Base-by-base conservation (phyloP, 1,284 basidiomycete genomes). In the Tilletia horrida region DNA sequence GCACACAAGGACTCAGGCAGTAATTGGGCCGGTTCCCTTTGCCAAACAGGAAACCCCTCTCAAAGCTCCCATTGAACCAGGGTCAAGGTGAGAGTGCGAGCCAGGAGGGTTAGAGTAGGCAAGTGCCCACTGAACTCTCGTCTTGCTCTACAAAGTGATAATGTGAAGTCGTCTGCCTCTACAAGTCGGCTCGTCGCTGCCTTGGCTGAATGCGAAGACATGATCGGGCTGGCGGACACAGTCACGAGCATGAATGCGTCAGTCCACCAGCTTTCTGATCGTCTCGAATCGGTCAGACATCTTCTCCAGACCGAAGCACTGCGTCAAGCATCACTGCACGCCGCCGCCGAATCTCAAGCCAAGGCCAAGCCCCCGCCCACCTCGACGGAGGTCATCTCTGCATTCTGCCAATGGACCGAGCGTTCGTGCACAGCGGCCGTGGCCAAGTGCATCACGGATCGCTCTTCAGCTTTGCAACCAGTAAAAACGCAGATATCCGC, bases 171-270 rank as follows among this genome's bases (percentile, higher is more conserved):
- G 16, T 18, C 45, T 16, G 16, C 21, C 6, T 18, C 16, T 18
- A 4, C 45, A 3, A 18, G 21, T 23, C 45, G 16, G 45, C 18
- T 23, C 3, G 18, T n/a, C 6, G 29, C 55, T 27, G 55, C 55
- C 29, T 16, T 59, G 55, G 55, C 55, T 9, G 27, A 59, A 29
- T 59, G 29, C 55, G 55, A 59, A 21, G 55, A 59, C 31, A 59
- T 59, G 55, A 18, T 31, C 31, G 25, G 27, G 18, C 29, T 59
- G 8, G 55, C 55, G 9, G 55, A 59, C 29, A 59, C 55, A 27
- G 55, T 59, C 29, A 59, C 3, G 27, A 59, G 35, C 31, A 29
- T 59, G 27, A 59, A 59, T 29, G 35, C 55, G 55, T 59, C 55
- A 27, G 55, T 40, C 8, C 29, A 31, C 29, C 55, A 59, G 27